A percentile compares a stretch with the other conserved stretches of the same genome.
Evolutionary conservation across 768 basidiomycete genomes (phyloP).

Genomic region (Serpula lacrymans): DNA sequence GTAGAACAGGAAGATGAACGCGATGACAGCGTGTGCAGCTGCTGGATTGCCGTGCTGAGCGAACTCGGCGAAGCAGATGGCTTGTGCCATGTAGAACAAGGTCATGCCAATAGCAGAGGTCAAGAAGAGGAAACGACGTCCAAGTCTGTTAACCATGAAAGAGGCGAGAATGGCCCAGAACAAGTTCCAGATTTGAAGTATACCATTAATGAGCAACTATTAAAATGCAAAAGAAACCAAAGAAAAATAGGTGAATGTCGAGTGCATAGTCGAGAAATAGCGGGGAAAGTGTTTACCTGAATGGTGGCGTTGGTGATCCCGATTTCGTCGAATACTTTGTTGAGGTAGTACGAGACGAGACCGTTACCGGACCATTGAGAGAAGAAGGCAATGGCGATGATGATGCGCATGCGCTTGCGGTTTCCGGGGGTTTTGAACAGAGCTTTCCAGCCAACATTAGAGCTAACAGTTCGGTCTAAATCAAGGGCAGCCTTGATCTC

Average conservation of each 20-base stretch:
- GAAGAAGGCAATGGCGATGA: constrained; percentile 77
- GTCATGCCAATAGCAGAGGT: constrained; percentile 56
- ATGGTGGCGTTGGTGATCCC: constrained; percentile 59
- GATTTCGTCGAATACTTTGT: constrained; percentile 63
- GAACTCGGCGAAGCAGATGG: constrained; percentile 59
- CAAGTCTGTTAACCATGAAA: constrained; percentile 59
- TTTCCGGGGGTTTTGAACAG: constrained; percentile 69
- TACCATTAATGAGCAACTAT: constrained; percentile 84
- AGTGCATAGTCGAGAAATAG: constrained; percentile 1
- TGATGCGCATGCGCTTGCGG: constrained; percentile 71
- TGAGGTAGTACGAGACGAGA: constrained; percentile 81
- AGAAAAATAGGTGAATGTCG: constrained; percentile 5
- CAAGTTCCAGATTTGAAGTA: constrained; percentile 83
- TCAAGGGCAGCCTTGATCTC: constrained; percentile 80
- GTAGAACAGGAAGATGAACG: constrained; percentile 83
- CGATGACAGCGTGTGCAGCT: constrained; percentile 72
- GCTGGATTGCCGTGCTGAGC: constrained; percentile 34
- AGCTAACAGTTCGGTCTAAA: constrained; percentile 49
- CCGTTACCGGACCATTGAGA: constrained; percentile 87
- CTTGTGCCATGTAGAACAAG: constrained; percentile 66
- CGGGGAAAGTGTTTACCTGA: constrained; percentile 32
- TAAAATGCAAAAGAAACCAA: too few relatives aligned
- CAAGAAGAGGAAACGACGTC: constrained; percentile 71
- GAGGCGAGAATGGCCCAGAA: constrained; percentile 56
- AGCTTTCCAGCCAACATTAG: constrained; percentile 66